Evolutionary conservation across 306 rosid species (phyloP), one percentile per base, ranked within the genome.

Genomic region (Glycine soja): DNA sequence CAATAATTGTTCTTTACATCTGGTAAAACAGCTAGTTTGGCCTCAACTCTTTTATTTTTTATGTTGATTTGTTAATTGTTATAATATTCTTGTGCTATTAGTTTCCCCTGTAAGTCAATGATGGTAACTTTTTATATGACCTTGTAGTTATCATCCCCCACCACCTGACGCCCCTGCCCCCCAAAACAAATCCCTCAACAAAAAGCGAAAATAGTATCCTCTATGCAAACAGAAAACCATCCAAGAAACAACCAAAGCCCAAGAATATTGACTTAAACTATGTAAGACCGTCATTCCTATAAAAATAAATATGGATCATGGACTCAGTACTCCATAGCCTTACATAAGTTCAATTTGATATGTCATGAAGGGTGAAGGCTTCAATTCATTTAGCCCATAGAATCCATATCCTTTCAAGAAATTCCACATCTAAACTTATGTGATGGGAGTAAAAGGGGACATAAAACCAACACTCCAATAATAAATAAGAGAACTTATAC

Each of bases 91-190:
- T 69, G 10, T 65, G 57, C n/a, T 59, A 59, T 78, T 79, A 58
- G 24, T 66, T 70, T 75, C 43, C 8, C 45, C 12, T 74, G 46
- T 45, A 16, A 77, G 85, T 62, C 76, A 65, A 45, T 79, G 91
- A 88, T 84, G 51, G 87, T 45, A 89, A 88, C 91, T 71, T 81
- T 84, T 79, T 72, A 82, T 84, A 82, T 79, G 91, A 88, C 91
- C 79, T 84, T 68, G 76, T 62, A 76, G 79, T 84, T 9, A 34
- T 34, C 74, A 70, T 61, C 68, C 67, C 61, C 11, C 34, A 38
- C 43, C 43, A 38, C 43, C 43, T 38, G 7, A 38, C 43, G 5
- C 38, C 38, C 38, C 38, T 34, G 38, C 30, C 67, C 9, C 43
- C 68, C 7, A 30, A 61, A 59, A 24, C n/a, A 61, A 61, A 30